Evolutionary conservation across 148 eudicot species (phyloP), one percentile per base, ranked within the genome.

Genomic region (Dianthus caryophyllus): DNA sequence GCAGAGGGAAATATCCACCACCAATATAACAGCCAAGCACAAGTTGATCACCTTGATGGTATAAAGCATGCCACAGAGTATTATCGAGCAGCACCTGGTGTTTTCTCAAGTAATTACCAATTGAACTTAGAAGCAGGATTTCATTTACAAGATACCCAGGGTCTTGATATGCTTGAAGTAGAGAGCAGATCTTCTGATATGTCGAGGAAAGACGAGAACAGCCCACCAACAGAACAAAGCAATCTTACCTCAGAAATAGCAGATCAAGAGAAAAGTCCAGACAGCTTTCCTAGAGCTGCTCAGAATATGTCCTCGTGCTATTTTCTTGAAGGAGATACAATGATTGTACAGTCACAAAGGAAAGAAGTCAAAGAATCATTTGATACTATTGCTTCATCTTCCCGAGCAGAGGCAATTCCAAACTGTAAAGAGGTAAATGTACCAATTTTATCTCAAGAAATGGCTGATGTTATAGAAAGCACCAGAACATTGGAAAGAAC

Each of bases 221-320:
- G 78, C 47, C 71, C 76, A 29, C 70, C 81, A 21, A 75, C 83
- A 55, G 93, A 82, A 66, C 87, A 77, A 71, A 86, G 87, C 78
- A 81, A 68, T 60, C 55, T 69, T 47, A 78, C 89, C 55, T 79
- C 78, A 61, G 95, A 87, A 71, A 80, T 82, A 68, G 68, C 66
- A 50, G 73, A 59, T 52, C 81, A 66, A 62, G 78, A 88, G 69
- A 71, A 69, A 73, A 64, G 66, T 67, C 56, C 75, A 76, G 72
- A 73, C 50, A 73, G 73, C 51, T 53, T 53, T 49, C 65, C 73
- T 24, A 77, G 71, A 67, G 56, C 73, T 3, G 66, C 65, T 43
- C 74, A 60, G 59, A 71, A 75, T 52, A 18, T 29, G 64, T 73
- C 78, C 76, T 76, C 83, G 2, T 77, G 64, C 71, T 83, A 74